Percentiles rank a stretch among this genome's conserved stretches.
These are phyloP conservation scores for Cornus florida DNA, from an alignment of 148 eudicot genomes.

Conservation along the genomic window DNA sequence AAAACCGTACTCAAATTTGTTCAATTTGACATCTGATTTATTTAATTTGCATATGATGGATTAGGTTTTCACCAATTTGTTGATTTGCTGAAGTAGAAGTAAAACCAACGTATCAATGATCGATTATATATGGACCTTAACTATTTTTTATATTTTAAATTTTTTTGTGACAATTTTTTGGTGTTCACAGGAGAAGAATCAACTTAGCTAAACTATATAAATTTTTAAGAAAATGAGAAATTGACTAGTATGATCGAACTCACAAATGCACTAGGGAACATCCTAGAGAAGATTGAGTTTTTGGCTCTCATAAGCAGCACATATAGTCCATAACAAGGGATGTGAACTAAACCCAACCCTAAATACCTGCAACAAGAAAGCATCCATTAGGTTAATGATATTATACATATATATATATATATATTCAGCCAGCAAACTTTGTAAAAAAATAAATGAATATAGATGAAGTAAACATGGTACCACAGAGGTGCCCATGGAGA, in stretches of 20 bases:
- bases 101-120: no score
- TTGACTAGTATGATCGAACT: conserved; percentile 35
- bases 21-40: neutral
- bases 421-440: neutral
- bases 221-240: no score
- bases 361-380: conserved; percentile 56
- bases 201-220: no score
- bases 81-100: no score
- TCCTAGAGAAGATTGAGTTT: conserved; percentile 42
- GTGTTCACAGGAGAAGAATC: no score
- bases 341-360: conserved; percentile 57
- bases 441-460: neutral
- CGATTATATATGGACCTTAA: no score
- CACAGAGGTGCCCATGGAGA: conserved; percentile 86
- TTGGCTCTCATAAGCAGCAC: conserved; percentile 56
- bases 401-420: neutral
- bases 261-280: conserved; percentile 49
- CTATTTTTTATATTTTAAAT: no score
- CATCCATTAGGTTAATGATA: neutral
- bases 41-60: no score
- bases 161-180: no score
- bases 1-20: no score
- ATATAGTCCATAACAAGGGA: conserved; percentile 74
- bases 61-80: no score
- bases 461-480: conserved; percentile 30